Base-by-base conservation (phyloP, 2,329 filamentous ascomycete genomes). In the Torrubiella hemipterigena region DNA sequence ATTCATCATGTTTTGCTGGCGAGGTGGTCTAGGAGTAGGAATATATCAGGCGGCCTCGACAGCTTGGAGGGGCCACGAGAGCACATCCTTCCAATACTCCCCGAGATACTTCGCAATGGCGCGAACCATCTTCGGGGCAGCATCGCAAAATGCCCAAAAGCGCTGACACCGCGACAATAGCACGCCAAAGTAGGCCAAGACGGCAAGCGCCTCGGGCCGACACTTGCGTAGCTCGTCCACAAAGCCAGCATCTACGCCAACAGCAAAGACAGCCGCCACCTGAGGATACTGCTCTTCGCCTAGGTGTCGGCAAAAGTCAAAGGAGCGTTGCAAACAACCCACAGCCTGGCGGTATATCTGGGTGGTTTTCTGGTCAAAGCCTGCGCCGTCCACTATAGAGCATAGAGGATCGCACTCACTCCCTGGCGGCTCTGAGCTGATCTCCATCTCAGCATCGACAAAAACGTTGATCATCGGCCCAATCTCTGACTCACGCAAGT, bases 121-220 rank as follows among this genome's bases (percentile, higher is more conserved):
- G 9, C 41, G 30, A 3, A 58, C 40, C 4, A 56, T 30, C 17
- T 42, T 48, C 31, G 39, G 34, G 4, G 53, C 52, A 4, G 47
- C 39, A 14, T 48, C 41, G 7, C 45, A 42, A 29, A 54, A 37
- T 12, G 50, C 42, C 54, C 54, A 56, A 9, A 42, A 41, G 3
- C 42, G 32, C 14, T 44, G 42, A 11, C 38, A 44, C 13, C 40
- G 36, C 35, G 62, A 51, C 17, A 65, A 38, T 23, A 61, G 42
- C 6, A 58, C 44, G 3, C 55, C 58, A 38, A 58, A 63, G 36
- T 60, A 56, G 5, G 51, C 55, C 12, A 64, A 37, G 2, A 53
- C 36, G 1, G 44, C 49, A 14, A 55, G 26, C 1, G 58, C 59
- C 38, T 63, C 59, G 0, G 55, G 51, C 5, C 45, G 38, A 18